Percentiles rank a stretch among this genome's conserved stretches.
Evolutionary conservation across 495 filamentous ascomycete genomes (phyloP).

Genomic region (Immersiella caudata): DNA sequence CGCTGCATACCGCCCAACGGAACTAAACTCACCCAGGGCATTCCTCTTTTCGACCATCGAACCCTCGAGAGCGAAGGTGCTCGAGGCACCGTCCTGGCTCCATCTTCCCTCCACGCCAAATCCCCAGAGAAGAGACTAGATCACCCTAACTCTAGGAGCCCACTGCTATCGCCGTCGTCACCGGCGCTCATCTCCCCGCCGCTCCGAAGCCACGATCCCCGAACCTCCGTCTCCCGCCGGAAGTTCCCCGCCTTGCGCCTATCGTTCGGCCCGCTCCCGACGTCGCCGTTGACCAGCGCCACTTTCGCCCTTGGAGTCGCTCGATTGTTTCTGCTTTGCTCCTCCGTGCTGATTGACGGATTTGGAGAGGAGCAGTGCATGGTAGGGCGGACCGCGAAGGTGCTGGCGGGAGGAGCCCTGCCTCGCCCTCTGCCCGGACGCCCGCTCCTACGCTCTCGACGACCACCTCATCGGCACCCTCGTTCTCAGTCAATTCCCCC

Average conservation of each 20-base stretch:
- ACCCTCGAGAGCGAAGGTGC: background rate
- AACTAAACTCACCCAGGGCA: background rate
- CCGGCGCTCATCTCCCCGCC: background rate
- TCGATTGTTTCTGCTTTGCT: background rate
- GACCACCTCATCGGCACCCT: slow-evolving; percentile 18
- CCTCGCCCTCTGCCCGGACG: slow-evolving; percentile 18
- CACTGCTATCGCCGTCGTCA: background rate
- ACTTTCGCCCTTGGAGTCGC: background rate
- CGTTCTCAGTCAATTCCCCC: slow-evolving; percentile 17
- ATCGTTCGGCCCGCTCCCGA: background rate
- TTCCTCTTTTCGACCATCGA: slow-evolving; percentile 9
- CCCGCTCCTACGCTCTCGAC: slow-evolving; percentile 31
- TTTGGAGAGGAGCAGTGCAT: background rate
- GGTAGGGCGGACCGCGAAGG: background rate
- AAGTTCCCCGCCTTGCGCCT: background rate
- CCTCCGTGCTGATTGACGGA: background rate
- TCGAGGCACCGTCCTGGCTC: background rate
- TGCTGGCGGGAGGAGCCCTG: slow-evolving; percentile 3
- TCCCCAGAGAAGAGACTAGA: background rate
- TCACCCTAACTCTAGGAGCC: background rate
- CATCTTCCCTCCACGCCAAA: background rate
- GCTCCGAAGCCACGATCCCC: background rate
- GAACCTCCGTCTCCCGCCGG: background rate
- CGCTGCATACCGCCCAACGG: slow-evolving; percentile 2
- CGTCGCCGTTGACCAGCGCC: background rate